A percentile compares a stretch with the other conserved stretches of the same genome.
Conservation (phyloP, 768 basidiomycete species). For the Lactarius sanguifluus region DNA sequence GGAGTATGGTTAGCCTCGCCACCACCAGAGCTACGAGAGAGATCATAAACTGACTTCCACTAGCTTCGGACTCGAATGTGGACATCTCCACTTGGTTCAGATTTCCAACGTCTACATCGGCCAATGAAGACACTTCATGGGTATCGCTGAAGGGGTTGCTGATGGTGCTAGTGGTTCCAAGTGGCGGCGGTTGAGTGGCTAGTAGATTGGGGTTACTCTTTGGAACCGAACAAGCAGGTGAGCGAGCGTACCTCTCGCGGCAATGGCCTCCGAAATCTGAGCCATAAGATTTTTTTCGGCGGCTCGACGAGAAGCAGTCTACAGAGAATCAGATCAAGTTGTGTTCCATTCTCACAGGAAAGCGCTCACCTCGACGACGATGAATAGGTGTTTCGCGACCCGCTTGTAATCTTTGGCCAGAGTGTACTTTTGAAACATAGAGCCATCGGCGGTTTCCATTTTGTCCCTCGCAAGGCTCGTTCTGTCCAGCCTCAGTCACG, state of each 20-base stretch:
- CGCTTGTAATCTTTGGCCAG: background rate
- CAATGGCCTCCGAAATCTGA: background rate
- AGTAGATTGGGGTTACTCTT: background rate
- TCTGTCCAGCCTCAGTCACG: background rate
- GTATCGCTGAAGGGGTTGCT: slow-evolving; percentile 7
- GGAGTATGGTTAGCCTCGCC: background rate
- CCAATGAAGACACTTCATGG: background rate
- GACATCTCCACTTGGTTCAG: slow-evolving; percentile 9
- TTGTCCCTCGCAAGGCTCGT: background rate
- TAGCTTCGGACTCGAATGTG: background rate
- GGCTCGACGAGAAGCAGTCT: slow-evolving; percentile 1
- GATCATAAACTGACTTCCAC: slow-evolving; percentile 1
- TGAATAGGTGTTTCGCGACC: background rate
- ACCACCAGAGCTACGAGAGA: background rate
- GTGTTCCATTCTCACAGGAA: background rate
- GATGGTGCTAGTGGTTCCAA: background rate
- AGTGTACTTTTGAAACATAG: background rate
- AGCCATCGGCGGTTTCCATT: background rate
- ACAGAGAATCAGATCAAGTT: background rate
- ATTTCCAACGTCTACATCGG: background rate
- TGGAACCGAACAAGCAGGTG: background rate
- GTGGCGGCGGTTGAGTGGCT: background rate
- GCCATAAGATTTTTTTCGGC: background rate
- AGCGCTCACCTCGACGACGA: background rate
- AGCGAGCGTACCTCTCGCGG: background rate